A percentile compares a stretch with the other conserved stretches of the same genome.
Conservation (phyloP, 2,329 filamentous ascomycete genomes). For the Sarocladium brachiariae region DNA sequence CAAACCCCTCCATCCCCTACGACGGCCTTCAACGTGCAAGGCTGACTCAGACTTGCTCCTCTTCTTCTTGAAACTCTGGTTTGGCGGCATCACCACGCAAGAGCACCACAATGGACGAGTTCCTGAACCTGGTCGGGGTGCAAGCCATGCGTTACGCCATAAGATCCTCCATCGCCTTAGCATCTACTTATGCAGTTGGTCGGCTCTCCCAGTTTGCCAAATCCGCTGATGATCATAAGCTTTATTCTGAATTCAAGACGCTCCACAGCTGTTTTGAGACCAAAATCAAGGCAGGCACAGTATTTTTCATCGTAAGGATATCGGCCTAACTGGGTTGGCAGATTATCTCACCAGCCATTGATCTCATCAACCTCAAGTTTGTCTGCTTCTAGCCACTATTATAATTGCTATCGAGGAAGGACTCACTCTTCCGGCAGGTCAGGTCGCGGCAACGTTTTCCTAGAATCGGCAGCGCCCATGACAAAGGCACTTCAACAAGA, state of each 20-base stretch:
- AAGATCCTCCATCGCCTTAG: conserved; percentile 76
- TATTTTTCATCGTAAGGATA: background rate
- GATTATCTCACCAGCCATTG: conserved; percentile 85
- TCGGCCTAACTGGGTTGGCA: conserved; percentile 23
- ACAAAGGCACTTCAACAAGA: conserved; percentile 79
- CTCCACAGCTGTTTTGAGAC: conserved; percentile 70
- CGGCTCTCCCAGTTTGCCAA: conserved; percentile 75
- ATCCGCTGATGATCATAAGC: conserved; percentile 64
- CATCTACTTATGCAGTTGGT: conserved; percentile 75
- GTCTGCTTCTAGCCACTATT: conserved; percentile 24
- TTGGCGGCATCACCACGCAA: background rate
- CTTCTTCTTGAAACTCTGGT: background rate
- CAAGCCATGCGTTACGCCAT: conserved; percentile 93
- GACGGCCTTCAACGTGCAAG: background rate
- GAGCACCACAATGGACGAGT: conserved; percentile 56
- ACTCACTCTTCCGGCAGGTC: conserved; percentile 29
- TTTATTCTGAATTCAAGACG: conserved; percentile 59
- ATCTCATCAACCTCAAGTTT: conserved; percentile 81
- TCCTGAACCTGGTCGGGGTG: conserved; percentile 44
- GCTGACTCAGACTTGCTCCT: background rate
- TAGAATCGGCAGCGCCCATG: conserved; percentile 78
- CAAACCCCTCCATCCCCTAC: background rate
- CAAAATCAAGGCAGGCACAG: conserved; percentile 69
- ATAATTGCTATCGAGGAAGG: conserved; percentile 11
- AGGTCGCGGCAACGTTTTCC: conserved; percentile 46